phyloP scores from a whole-genome alignment of 495 filamentous ascomycete species.

The Cairneyella variabilis region DNA sequence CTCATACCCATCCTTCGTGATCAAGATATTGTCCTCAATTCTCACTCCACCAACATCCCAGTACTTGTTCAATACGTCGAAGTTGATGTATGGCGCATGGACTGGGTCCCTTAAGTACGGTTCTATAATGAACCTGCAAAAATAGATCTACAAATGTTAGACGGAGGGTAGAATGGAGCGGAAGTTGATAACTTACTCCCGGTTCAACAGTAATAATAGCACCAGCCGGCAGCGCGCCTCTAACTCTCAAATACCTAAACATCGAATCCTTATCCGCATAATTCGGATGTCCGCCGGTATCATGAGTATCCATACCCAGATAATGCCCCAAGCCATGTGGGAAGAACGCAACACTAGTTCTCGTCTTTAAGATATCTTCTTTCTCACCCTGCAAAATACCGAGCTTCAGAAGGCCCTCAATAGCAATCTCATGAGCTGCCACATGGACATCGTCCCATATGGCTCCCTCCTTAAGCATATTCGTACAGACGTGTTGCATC shows the following conservation, averaged over 20 bases:
- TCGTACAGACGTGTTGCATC: constrained; percentile 80
- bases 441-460: constrained; percentile 84
- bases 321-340: constrained; percentile 89
- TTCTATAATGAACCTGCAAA: constrained; percentile 88
- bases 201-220: constrained; percentile 86
- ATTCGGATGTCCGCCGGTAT: constrained; percentile 83
- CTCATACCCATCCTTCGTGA: constrained; percentile 71
- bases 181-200: constrained; percentile 52
- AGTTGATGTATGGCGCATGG: constrained; percentile 69
- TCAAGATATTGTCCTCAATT: constrained; percentile 67
- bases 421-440: constrained; percentile 75
- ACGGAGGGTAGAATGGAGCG: not conserved
- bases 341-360: constrained; percentile 83
- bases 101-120: constrained; percentile 70
- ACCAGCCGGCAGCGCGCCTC: constrained; percentile 68
- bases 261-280: constrained; percentile 80
- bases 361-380: constrained; percentile 67
- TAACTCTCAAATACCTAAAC: constrained; percentile 81
- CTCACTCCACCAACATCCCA: constrained; percentile 89
- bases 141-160: constrained; percentile 59
- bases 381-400: constrained; percentile 68
- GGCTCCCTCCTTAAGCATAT: constrained; percentile 67
- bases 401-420: constrained; percentile 69
- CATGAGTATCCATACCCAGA: constrained; percentile 92
- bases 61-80: constrained; percentile 69